Evolutionary conservation across 768 basidiomycete genomes (phyloP).

Genomic region (Dioszegia crocea): DNA sequence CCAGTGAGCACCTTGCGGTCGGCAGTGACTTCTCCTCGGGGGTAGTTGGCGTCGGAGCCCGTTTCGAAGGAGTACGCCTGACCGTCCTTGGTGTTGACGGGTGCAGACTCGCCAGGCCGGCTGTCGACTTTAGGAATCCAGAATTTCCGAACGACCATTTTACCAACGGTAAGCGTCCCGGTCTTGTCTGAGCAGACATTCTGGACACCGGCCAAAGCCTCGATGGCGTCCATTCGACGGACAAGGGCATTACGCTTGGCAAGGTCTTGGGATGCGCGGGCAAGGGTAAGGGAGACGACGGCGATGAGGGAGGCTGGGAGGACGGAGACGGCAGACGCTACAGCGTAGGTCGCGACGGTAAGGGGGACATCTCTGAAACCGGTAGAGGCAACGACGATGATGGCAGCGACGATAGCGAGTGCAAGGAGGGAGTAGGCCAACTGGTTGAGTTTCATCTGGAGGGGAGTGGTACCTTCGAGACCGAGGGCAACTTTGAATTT

Average conservation of each 20-base stretch:
- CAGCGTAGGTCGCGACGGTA: conserved; percentile 51
- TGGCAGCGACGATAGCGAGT: conserved; percentile 45
- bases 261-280: conserved; percentile 59
- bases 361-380: conserved; percentile 46
- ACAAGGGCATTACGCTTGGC: conserved; percentile 60
- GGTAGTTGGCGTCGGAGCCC: conserved; percentile 49
- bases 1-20: conserved; percentile 18
- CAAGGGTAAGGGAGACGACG: conserved; percentile 59
- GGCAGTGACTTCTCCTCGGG: conserved; percentile 44
- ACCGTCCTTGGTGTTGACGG: conserved; percentile 30
- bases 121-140: conserved; percentile 51
- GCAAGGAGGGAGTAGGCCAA: conserved; percentile 48
- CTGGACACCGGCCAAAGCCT: conserved; percentile 60
- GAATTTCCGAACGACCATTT: conserved; percentile 53
- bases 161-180: conserved; percentile 56
- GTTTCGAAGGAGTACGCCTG: conserved; percentile 48
- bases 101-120: conserved; percentile 37
- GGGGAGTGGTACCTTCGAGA: conserved; percentile 52
- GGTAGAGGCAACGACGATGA: conserved; percentile 51
- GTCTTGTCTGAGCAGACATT: conserved; percentile 64
- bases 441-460: conserved; percentile 51
- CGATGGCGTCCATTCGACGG: conserved; percentile 62
- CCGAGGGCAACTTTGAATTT: conserved; percentile 55
- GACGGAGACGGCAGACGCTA: conserved; percentile 51
- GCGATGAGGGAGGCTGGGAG: conserved; percentile 54